Evolutionary conservation across 2,329 filamentous ascomycete genomes (phyloP), one percentile per base, ranked within the genome.

Genomic region (Basipetospora sp.): DNA sequence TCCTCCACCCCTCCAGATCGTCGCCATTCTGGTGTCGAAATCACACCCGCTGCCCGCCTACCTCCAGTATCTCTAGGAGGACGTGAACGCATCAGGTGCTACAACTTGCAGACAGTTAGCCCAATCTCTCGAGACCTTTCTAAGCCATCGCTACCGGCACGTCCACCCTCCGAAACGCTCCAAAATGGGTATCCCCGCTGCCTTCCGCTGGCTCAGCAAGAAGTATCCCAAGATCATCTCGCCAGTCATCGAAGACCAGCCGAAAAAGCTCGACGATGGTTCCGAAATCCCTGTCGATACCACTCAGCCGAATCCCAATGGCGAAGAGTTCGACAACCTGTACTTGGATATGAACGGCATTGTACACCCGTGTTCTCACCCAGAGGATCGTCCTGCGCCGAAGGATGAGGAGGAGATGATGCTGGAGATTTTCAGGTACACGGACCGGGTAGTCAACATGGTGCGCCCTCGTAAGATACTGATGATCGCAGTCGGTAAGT

Each of bases 281-380:
- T 71, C 78, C 31, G 68, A 74, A 47, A 79, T 94, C 41, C 90
- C 90, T 2, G 74, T 96, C 43, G 86, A 98, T 54, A 77, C 75
- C 9, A 86, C 80, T 5, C 67, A 74, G 28, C 77, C 84, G 5
- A 98, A 98, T 53, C 92, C 92, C 3, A 98, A 98, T 60, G 86
- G 86, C 55, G 88, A 96, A 61, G 90, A 98, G 58, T 83, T 94
- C 52, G 88, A 98, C 62, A 98, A 98, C 52, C 67, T 98, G 5
- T 98, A 98, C 54, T 74, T 98, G 45, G 90, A 98, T 53, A 96
- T 98, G 88, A 98, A 98, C 59, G 92, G 90, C 55, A 98, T 98
- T 47, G 90, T 98, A 27, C 90, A 98, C 65, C 92, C 92, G 22
- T 98, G 90, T 63, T 94, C 88, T 33, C 90, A 98, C 62, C 90